Percentiles rank a stretch among this genome's conserved stretches.
Evolutionary conservation across 768 basidiomycete species (phyloP).

Genomic region (Pleurotus tuoliensis): DNA sequence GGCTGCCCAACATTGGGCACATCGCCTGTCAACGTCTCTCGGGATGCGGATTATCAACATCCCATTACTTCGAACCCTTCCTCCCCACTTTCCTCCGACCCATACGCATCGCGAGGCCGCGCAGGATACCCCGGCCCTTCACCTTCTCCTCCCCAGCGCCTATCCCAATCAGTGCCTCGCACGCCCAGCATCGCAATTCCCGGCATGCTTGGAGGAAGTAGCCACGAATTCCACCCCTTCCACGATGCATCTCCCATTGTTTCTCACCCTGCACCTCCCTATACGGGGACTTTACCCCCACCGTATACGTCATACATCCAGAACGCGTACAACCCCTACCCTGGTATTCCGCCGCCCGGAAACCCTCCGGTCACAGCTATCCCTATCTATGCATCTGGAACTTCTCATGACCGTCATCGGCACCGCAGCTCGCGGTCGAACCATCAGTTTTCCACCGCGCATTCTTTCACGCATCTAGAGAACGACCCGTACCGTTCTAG

Average conservation of each 20-base stretch:
- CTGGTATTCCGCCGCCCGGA: background rate
- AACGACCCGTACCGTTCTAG: conserved; percentile 5
- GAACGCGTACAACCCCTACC: background rate
- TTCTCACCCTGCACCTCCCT: conserved; percentile 4
- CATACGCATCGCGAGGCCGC: conserved; percentile 1
- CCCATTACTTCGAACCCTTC: background rate
- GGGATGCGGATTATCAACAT: background rate
- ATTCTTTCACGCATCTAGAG: conserved; percentile 5
- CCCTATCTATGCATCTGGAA: background rate
- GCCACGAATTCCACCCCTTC: conserved; percentile 3
- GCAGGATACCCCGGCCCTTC: conserved; percentile 1
- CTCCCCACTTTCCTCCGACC: conserved; percentile 1
- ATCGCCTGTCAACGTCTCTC: conserved; percentile 2
- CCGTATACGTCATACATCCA: conserved; percentile 1
- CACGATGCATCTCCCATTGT: conserved; percentile 4
- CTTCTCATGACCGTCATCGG: background rate
- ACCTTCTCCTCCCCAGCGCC: background rate
- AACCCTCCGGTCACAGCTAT: background rate
- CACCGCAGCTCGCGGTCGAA: background rate
- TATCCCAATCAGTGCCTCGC: conserved; percentile 3
- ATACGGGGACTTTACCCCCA: background rate
- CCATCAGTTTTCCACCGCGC: background rate
- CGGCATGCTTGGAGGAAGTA: background rate
- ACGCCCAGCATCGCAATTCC: conserved; percentile 4
- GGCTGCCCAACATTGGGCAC: conserved; percentile 3